Evolutionary conservation across 208 protist species (phyloP), one percentile per base, ranked within the genome.

Genomic region (Trypanosoma avium): DNA sequence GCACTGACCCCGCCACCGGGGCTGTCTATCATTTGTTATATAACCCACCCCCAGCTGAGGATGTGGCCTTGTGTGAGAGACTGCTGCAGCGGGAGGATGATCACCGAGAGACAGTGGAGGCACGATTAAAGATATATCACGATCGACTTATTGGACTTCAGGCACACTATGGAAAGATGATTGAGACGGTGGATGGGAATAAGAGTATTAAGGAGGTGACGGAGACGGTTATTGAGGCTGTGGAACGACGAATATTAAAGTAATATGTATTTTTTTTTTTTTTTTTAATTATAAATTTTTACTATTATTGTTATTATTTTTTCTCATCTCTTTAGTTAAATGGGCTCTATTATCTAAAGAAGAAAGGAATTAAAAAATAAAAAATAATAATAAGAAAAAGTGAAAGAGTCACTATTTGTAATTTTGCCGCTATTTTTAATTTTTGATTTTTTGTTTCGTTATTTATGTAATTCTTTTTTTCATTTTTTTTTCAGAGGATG

Each of bases 81-180:
- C 84, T 97, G 42, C 75, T 87, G 61, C 90, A 95, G 66, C 88
- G 90, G 24, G 60, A 61, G 33, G 90, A 97, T 63, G 93, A 97
- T 77, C 78, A 74, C 9, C 79, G 72, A 15, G 84, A 91, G 42
- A 73, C 77, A 38, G 77, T 95, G 26, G 48, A 73, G 35, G 68
- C 64, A 15, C 88, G 90, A n/a, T 77, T 97, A 21, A 47, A 83
- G 38, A 56, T 62, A 13, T 97, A 92, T 65, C 90, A 93, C 77
- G 40, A 75, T 21, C 79, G 73, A 53, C 68, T 88, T 21, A 57
- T 78, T n/a, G 69, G 65, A 4, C 36, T 97, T 3, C 43, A 85
- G 55, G 68, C 79, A 22, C 84, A 82, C 65, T 97, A 96, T 65
- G 71, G 59, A 7, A 47, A 77, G 6, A 58, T 96, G 40, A 59